Evolutionary conservation across 2,329 filamentous ascomycete species (phyloP).

Genomic region (Penicillium sp.): DNA sequence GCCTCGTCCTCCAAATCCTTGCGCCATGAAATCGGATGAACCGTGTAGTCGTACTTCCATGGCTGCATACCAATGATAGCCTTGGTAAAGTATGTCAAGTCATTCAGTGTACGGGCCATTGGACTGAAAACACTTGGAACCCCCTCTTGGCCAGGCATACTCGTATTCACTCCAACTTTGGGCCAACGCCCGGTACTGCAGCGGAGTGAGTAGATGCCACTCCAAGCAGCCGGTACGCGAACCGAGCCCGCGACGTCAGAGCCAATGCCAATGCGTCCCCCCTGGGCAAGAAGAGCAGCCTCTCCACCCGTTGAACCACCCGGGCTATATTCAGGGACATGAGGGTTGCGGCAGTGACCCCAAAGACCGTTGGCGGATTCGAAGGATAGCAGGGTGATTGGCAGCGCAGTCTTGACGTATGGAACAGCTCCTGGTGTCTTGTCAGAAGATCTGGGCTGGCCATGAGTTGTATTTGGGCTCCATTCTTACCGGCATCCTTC

Average conservation of each 20-base stretch:
- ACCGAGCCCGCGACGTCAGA: constrained; percentile 89
- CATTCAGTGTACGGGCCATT: constrained; percentile 80
- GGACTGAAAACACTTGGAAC: constrained; percentile 84
- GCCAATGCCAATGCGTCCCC: constrained; percentile 80
- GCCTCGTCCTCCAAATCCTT: constrained; percentile 55
- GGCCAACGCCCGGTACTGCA: constrained; percentile 90
- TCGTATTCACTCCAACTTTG: constrained; percentile 74
- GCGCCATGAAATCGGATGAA: constrained; percentile 80
- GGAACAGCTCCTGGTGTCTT: constrained; percentile 63
- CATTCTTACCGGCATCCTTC: constrained; percentile 64
- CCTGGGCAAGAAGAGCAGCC: constrained; percentile 70
- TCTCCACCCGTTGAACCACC: constrained; percentile 87
- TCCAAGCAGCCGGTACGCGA: constrained; percentile 79
- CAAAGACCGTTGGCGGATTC: constrained; percentile 76
- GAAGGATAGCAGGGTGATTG: constrained; percentile 79
- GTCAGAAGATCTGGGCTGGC: neutral
- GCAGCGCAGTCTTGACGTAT: constrained; percentile 88
- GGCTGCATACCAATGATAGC: constrained; percentile 73
- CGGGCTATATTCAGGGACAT: constrained; percentile 76
- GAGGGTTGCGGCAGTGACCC: constrained; percentile 76
- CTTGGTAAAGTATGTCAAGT: constrained; percentile 77
- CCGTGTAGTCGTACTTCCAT: constrained; percentile 81
- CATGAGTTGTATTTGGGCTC: no score
- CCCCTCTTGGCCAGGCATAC: constrained; percentile 89
- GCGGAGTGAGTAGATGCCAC: constrained; percentile 77